phyloP scores from a whole-genome alignment of 345 rosid genomes.

The Citrus sp. region DNA sequence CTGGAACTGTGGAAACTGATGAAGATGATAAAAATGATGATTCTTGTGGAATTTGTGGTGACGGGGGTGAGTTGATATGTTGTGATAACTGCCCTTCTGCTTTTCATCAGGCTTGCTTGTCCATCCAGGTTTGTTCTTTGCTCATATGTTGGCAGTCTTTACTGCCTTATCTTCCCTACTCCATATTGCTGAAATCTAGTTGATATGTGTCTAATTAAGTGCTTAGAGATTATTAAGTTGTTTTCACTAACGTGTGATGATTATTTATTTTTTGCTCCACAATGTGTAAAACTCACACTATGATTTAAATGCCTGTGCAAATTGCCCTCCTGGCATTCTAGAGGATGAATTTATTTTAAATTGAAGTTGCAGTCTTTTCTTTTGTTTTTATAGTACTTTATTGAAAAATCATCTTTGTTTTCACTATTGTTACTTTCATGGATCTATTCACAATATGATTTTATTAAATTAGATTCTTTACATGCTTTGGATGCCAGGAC shows the following conservation, averaged over 20 bases:
- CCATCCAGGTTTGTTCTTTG: slow-evolving; percentile 56
- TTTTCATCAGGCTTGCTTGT: slow-evolving; percentile 82
- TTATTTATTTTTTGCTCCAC: not conserved
- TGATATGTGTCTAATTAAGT: not conserved
- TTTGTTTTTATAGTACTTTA: not conserved
- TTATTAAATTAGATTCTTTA: not conserved
- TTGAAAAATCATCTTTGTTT: not conserved
- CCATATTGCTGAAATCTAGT: not conserved
- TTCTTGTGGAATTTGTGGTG: slow-evolving; percentile 93
- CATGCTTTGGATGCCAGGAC: slow-evolving; percentile 10
- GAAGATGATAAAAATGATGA: slow-evolving; percentile 89
- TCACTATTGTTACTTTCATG: not conserved
- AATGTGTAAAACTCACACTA: not conserved
- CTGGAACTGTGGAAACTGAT: slow-evolving; percentile 39
- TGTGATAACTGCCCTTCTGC: slow-evolving; percentile 96
- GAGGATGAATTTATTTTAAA: not conserved
- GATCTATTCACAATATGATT: not conserved
- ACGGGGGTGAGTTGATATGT: slow-evolving; percentile 89
- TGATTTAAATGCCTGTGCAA: not conserved
- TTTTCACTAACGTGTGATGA: not conserved
- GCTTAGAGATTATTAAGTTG: not conserved
- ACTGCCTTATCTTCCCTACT: not conserved
- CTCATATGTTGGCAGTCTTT: slow-evolving; percentile 7
- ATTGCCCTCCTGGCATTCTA: not conserved
- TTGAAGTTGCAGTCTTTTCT: not conserved